Base-by-base conservation (phyloP, 1,284 basidiomycete genomes). In the Ustilago bromivora region DNA sequence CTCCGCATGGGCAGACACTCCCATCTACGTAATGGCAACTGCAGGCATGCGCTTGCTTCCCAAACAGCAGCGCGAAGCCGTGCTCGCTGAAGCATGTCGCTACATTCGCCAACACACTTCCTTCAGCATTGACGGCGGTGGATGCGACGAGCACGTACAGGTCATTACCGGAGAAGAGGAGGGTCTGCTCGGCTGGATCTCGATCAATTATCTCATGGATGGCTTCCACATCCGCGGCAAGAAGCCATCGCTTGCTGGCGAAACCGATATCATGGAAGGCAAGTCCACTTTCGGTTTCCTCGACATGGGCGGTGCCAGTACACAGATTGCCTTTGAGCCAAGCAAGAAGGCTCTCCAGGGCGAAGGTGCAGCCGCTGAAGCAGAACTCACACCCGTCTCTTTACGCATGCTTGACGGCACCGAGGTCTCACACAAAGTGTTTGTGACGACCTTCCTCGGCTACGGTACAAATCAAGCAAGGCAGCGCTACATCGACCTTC, bases 121-220 rank as follows among this genome's bases (percentile, higher is more conserved):
- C 60, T 90, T 94, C 74, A 91, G 93, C 57, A 87, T 85, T 43
- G 73, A 78, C 84, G 17, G 88, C 83, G 81, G 71, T 35, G 23
- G 82, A 7, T 98, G 96, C 86, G 92, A 93, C 15, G 91, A 93
- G 60, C 95, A 93, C 79, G 92, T 99, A 3, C 91, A 94, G 66
- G 94, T 99, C 80, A 99, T 99, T 82, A 93, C 94, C 1, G 97
- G 97, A 58, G 96, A 99, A 87, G 96, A 99, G 86, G 97, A 99
- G 85, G 97, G 97, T 0, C 88, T 98, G 55, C 97, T 96, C 86
- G 97, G 97, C 2, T 99, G 97, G 97, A 94, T 99, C 63, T 78
- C 96, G 0, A 94, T 98, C 84, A 99, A 99, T 87, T 99, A 99
- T 86, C 91, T 99, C 52, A 97, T 98, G 95, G 94, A 99, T 84